Evolutionary conservation across 2,329 filamentous ascomycete species (phyloP), one percentile per base, ranked within the genome.

Genomic region (Amylocarpus encephaloides): DNA sequence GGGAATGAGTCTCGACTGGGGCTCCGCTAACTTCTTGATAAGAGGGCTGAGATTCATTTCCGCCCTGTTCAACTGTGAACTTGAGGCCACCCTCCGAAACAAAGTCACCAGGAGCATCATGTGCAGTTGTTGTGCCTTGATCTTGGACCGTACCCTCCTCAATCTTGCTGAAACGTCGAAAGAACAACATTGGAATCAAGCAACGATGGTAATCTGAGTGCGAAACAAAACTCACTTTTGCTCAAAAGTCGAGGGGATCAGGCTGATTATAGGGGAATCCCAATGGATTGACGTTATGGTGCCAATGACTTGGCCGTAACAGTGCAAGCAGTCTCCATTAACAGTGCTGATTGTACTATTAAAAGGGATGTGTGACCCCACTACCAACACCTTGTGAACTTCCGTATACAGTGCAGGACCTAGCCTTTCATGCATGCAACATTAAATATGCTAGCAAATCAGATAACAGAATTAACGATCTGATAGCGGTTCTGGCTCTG

Each of bases 21-120:
- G 81, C 81, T 34, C 81, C 81, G 6, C 72, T 71, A 0, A 77
- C 79, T 60, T 84, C 80, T 58, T 83, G 80, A 41, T 81, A 82
- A 11, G 41, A 70, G 65, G 2, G 72, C 68, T 9, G 29, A 15
- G 52, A 54, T n/a, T 69, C 71, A 55, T 82, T 82, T 9, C 70
- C 73, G 1, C 70, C 74, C 15, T 47, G 43, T 43, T 56, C 52
- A 18, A 50, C 33, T 13, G 47, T 43, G 26, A 35, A 50, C 26
- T 56, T 51, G 32, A 56, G 42, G 36, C 38, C 22, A 10, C 52
- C 49, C 30, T 45, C 43, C n/a, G 15, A 19, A 18, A 50, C n/a
- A 38, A 44, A 40, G n/a, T 47, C 40, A 6, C 32, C 46, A 30
- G 19, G 33, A 33, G 19, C 3, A 33, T 47, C 19, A 11, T 15